These are phyloP conservation scores for Hordeum marinum DNA, from an alignment of 176 grass and related monocot genomes.

Conservation along the genomic window DNA sequence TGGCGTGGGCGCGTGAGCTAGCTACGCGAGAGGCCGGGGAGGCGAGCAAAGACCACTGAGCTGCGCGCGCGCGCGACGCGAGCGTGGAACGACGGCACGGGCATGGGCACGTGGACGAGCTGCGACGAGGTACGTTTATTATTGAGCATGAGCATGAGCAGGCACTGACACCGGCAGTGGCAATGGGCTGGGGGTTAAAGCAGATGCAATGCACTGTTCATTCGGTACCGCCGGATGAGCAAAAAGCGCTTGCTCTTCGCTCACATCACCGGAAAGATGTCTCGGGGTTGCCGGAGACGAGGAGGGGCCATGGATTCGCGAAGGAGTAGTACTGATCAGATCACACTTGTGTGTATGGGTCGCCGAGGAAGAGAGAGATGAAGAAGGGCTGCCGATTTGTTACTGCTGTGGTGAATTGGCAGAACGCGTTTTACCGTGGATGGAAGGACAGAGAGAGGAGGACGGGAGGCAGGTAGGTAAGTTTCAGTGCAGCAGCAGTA, in stretches of 20 bases:
- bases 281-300: not conserved
- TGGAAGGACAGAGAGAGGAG: not conserved
- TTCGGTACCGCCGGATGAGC: not conserved
- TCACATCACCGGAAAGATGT: slow-evolving; percentile 15
- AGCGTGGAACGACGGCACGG: slow-evolving; percentile 24
- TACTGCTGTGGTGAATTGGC: not conserved
- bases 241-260: not conserved
- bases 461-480: not conserved
- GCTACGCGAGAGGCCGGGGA: not conserved
- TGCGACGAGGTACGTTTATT: slow-evolving; percentile 31
- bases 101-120: slow-evolving; percentile 37
- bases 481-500: not conserved
- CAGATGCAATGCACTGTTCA: not conserved
- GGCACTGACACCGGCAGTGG: not conserved
- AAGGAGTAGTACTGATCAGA: not conserved
- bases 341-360: not conserved
- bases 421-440: not conserved
- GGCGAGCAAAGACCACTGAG: not conserved
- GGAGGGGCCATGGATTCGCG: not conserved
- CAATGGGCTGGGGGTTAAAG: not conserved
- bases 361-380: not conserved
- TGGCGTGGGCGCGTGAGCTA: not conserved
- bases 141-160: not conserved
- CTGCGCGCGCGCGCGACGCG: not conserved
- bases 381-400: not conserved